phyloP scores from a whole-genome alignment of 306 rosid species.

The Cercis canadensis region DNA sequence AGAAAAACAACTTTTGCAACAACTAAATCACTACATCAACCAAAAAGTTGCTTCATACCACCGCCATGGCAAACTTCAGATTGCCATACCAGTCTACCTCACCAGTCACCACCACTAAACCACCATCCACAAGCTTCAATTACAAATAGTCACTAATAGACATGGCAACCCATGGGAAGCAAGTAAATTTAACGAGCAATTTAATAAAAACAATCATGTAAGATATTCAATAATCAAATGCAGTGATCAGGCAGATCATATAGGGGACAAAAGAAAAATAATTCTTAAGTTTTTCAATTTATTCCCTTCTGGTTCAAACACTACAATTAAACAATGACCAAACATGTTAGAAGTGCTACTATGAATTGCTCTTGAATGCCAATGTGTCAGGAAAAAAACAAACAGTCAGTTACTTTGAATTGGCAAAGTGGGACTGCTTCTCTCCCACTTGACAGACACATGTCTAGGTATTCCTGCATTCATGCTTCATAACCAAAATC shows the following conservation, averaged over 20 bases:
- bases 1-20: neutral
- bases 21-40: neutral
- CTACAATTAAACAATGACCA: constrained; percentile 13
- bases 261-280: neutral
- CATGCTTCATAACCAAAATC: constrained; percentile 39
- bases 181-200: too few species aligned
- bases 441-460: constrained; percentile 47
- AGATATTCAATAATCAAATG: too few species aligned
- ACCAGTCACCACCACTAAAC: neutral
- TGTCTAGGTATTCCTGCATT: constrained; percentile 42
- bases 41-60: neutral
- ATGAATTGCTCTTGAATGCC: constrained; percentile 7
- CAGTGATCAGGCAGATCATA: too few species aligned
- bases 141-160: too few species aligned
- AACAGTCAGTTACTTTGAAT: constrained; percentile 27
- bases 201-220: too few species aligned
- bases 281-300: neutral
- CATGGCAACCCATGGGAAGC: too few species aligned
- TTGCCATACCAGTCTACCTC: neutral
- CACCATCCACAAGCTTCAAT: neutral
- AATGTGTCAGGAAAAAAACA: neutral
- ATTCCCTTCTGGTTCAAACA: constrained; percentile 12
- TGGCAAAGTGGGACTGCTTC: constrained; percentile 41
- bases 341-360: neutral
- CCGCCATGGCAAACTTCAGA: neutral